Conservation (phyloP, 2,329 filamentous ascomycete genomes). For the Microdochium bolleyi region DNA sequence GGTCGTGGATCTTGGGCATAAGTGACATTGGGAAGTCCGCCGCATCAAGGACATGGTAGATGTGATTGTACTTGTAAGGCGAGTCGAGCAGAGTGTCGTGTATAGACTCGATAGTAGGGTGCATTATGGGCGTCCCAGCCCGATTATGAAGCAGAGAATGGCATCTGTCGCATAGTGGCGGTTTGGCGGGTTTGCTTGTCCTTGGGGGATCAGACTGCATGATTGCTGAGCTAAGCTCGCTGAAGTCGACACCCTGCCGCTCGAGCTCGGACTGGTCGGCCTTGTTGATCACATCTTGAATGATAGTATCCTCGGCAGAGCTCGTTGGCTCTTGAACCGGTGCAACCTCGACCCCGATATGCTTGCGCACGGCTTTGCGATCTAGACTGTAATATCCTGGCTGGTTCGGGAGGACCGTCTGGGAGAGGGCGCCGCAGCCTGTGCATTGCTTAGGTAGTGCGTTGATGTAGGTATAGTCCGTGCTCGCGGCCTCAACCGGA, state of each 20-base stretch:
- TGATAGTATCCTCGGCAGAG: slow-evolving; percentile 34
- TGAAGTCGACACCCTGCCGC: slow-evolving; percentile 36
- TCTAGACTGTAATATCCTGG: slow-evolving; percentile 48
- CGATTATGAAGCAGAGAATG: slow-evolving; percentile 74
- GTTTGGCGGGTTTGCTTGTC: slow-evolving; percentile 16
- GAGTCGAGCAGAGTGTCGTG: slow-evolving; percentile 81
- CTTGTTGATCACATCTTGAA: slow-evolving; percentile 33
- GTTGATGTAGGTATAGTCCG: slow-evolving; percentile 2
- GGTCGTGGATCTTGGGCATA: slow-evolving; percentile 64
- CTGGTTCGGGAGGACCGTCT: slow-evolving; percentile 40
- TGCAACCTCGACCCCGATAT: slow-evolving; percentile 26
- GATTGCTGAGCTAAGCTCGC: slow-evolving; percentile 16
- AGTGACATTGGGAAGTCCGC: slow-evolving; percentile 96
- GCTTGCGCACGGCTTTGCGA: slow-evolving; percentile 43
- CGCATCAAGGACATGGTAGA: slow-evolving; percentile 92
- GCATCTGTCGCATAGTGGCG: slow-evolving; percentile 78
- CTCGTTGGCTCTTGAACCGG: slow-evolving; percentile 3
- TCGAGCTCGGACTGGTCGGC: slow-evolving; percentile 33
- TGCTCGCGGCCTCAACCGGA: slow-evolving; percentile 1
- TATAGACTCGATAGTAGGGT: slow-evolving; percentile 75
- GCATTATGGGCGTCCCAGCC: slow-evolving; percentile 61
- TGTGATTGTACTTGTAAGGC: slow-evolving; percentile 82
- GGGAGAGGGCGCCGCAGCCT: slow-evolving; percentile 58
- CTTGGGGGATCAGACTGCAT: slow-evolving; percentile 15
- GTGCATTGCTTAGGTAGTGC: slow-evolving; percentile 49